Base-by-base conservation (phyloP, 768 basidiomycete genomes). In the Pleurotus tuber-regium region DNA sequence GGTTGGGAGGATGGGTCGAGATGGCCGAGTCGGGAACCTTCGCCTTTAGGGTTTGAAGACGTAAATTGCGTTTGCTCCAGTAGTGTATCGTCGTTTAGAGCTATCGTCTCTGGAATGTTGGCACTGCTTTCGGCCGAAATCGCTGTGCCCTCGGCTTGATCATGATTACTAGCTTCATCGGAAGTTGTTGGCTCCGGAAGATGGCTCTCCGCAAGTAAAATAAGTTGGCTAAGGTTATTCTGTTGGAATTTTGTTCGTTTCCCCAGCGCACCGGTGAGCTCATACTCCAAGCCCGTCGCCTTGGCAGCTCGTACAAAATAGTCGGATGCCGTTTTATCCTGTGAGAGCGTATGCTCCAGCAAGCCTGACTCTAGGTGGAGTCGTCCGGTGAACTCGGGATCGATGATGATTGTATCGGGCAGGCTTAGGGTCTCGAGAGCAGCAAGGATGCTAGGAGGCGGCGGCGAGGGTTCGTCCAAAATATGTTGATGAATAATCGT, bases 241-340 rank as follows among this genome's bases (percentile, higher is more conserved):
- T 87, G 75, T 67, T 99, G 97, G 67, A 89, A 99, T 66, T 92
- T 96, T 9, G 97, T 99, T 54, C 92, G 80, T 68, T 87, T 92
- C 33, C 97, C 97, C 47, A 95, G 74, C 8, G 93, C 91, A 6
- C 97, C 97, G 0, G 92, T 95, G 47, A 98, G 75, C 67, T 93
- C 90, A 64, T 92, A 98, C 66, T 88, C 80, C 57, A 99, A 66
- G 3, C 85, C 87, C 12, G 86, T 89, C 28, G 84, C 79, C 43
- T 78, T 77, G 0, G 92, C 89, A 0, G 95, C 92, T 12, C 75
- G 73, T 30, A 92, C 74, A 59, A 98, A 98, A 50, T 74, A 72
- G 38, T 86, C 84, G 9, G 85, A 83, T 4, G 97, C 93, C 1
- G 71, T 62, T 64, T 84, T 89, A 66, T 97, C 92, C 61, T 87